Evolutionary conservation across 371 early-diverging fungal genomes (phyloP), one percentile per base, ranked within the genome.

Genomic region (Lichtheimia corymbifera): DNA sequence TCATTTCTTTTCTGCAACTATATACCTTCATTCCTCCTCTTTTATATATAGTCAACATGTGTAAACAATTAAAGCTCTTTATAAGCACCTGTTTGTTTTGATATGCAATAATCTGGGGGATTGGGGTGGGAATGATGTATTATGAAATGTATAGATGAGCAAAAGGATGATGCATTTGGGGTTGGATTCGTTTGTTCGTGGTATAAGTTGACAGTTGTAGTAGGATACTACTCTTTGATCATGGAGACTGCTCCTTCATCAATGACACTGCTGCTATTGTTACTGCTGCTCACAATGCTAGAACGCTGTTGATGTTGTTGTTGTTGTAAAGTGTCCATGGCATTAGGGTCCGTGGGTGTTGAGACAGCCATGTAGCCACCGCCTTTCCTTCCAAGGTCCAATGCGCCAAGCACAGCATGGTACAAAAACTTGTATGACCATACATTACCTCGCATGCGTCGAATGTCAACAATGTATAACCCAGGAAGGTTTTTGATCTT

Each of bases 351-450:
- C 1, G 35, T 11, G 2, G 35, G 35, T 35, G 35, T 9, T 35
- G 35, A 5, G 5, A 47, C 47, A 5, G 71, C 43, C 55, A 71
- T 64, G 47, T 79, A 78, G 0, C 71, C 75, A n/a, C 47, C 47
- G 30, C 66, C 77, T 60, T 85, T 83, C 55, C 77, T 70, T 28
- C 78, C 76, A 40, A 88, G 66, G 30, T 87, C 83, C 53, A 88
- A 65, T 5, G 75, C 68, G 20, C 84, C 80, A 64, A 90, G 66
- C 22, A 88, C 67, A 13, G 81, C 77, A 63, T 94, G 88, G 74
- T 96, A 96, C 27, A 97, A 68, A 65, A 86, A 87, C 82, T 95
- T 95, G 83, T 94, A 97, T 1, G 87, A 83, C 97, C 96, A 97
- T 28, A 92, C 84, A 71, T 93, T 94, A 55, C 97, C 97, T 60